Conservation (phyloP, 2,329 filamentous ascomycete genomes). For the Mollisia scopiformis region DNA sequence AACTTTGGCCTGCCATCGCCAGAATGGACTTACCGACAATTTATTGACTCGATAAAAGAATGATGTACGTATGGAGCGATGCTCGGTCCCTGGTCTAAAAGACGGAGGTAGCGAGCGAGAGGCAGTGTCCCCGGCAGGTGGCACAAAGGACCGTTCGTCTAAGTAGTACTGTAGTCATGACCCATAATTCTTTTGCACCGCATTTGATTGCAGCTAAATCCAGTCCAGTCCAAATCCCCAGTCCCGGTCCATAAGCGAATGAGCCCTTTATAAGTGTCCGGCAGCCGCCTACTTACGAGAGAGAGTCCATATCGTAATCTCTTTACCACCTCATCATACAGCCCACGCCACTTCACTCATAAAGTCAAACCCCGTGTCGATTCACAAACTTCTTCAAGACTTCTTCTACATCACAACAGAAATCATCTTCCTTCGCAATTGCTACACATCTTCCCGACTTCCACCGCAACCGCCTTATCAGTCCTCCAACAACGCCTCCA, state of each 20-base stretch:
- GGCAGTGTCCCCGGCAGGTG: background rate
- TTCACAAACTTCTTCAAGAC: background rate
- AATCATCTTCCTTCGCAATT: background rate
- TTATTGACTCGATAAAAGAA: no score
- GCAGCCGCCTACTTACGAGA: background rate
- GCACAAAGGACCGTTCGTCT: background rate
- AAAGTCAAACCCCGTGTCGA: background rate
- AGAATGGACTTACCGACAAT: background rate
- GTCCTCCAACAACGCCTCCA: constrained; percentile 1
- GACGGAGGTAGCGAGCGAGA: background rate
- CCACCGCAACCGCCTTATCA: constrained; percentile 4
- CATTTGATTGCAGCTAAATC: background rate
- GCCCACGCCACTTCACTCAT: background rate
- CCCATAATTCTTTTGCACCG: background rate
- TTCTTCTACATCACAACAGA: background rate
- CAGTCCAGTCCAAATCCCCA: no score
- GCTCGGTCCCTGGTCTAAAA: no score
- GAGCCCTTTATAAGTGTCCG: background rate
- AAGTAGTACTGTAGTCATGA: background rate
- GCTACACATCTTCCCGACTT: background rate
- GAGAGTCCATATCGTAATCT: constrained; percentile 1
- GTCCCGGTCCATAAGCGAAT: background rate
- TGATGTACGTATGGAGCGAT: no score
- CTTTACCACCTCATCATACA: background rate
- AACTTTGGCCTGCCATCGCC: background rate